Percentiles rank a stretch among this genome's conserved stretches.
These are phyloP conservation scores for Acanthamoeba culbertsoni DNA, from an alignment of 208 protist genomes.

Conservation along the genomic window DNA sequence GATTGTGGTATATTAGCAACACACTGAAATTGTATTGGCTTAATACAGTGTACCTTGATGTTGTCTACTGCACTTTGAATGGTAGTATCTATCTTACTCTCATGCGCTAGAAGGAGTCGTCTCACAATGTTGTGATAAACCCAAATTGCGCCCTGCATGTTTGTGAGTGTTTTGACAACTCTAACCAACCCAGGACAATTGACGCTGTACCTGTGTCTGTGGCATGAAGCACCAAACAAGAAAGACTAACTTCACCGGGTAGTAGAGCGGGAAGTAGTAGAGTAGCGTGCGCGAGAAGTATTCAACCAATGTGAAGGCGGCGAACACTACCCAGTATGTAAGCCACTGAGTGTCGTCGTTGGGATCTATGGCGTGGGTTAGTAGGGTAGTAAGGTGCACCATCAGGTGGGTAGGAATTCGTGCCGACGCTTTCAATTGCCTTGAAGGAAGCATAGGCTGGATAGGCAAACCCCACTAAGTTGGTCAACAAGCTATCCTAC, in stretches of 20 bases:
- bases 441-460: conserved; percentile 71
- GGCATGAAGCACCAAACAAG: conserved; percentile 62
- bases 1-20: not conserved
- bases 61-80: not conserved
- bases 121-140: not conserved
- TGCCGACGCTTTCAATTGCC: conserved; percentile 64
- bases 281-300: conserved; percentile 49
- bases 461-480: conserved; percentile 63
- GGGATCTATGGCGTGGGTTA: not conserved
- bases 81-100: not conserved
- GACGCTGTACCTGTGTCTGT: not conserved
- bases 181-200: not conserved
- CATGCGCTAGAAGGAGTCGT: not conserved
- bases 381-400: not conserved
- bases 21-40: not conserved
- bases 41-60: not conserved
- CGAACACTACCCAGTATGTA: conserved; percentile 74
- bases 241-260: conserved; percentile 59
- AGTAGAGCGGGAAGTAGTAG: conserved; percentile 70
- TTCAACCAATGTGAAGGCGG: conserved; percentile 61
- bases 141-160: not conserved
- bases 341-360: conserved; percentile 72
- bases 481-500: not conserved
- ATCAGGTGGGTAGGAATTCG: not conserved
- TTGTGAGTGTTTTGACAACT: not conserved